Base-by-base conservation (phyloP, 1,139 yeast species). In the Yamadazyma sp. region DNA sequence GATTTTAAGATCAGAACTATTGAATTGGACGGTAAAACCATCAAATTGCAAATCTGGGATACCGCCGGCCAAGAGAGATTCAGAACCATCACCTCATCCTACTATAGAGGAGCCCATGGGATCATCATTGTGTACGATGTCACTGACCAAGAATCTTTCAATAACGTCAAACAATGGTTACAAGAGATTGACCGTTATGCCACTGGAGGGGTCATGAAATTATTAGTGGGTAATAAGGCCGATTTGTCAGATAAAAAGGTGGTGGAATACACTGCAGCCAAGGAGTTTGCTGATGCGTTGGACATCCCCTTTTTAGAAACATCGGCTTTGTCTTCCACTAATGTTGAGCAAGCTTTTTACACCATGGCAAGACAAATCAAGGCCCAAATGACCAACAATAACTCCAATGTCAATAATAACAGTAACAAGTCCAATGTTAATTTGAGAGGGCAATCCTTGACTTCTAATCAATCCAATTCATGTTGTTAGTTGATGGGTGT, bases 41-140 rank as follows among this genome's bases (percentile, higher is more conserved):
- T 92, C 62, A 92, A 92, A 71, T 76, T 94, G 56, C 98, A 92
- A 69, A 90, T 92, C 60, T 92, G 98, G 98, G 98, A 92, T 62
- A 92, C 98, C 38, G 98, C 98, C 7, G 98, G 98, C 30, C 98
- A 92, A 70, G 98, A 92, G 65, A 77, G 98, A 54, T 92, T 92
- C 72, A 82, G 97, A 70, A 92, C 98, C 41, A 92, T 92, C 69
- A 94, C 98, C 9, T 87, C 97, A 11, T 88, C 97, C 10, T 92
- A 94, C 71, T 92, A 92, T 73, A 84, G 98, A 62, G 98, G 98
- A 39, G 97, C 98, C 17, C 97, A 90, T 58, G 98, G 98, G 46
- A 92, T 92, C 63, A 92, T 92, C 57, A 92, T 92, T 53, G 98
- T 92, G 39, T 92, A 92, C 64, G 98, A 92, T 62, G 97, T 92